Conservation (phyloP, 1,284 basidiomycete genomes). For the Athelia psychrophila region DNA sequence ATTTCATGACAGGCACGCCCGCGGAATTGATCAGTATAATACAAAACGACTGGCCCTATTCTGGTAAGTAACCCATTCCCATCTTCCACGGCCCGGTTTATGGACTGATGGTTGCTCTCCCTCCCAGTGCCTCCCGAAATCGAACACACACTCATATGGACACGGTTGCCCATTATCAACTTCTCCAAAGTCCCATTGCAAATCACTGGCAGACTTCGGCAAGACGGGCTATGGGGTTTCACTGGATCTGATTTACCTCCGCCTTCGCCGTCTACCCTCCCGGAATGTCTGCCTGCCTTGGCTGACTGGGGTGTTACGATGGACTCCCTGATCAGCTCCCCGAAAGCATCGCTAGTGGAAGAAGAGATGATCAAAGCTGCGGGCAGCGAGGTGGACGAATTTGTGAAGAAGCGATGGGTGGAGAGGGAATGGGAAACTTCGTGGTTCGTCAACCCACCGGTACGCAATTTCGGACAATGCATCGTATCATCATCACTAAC, state of each 20-base stretch:
- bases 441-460: conserved; percentile 85
- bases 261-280: conserved; percentile 61
- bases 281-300: conserved; percentile 54
- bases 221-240: conserved; percentile 78
- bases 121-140: conserved; percentile 63
- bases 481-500: background rate
- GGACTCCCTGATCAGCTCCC: conserved; percentile 52
- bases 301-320: conserved; percentile 67
- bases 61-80: conserved; percentile 41
- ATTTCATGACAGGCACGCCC: conserved; percentile 65
- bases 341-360: conserved; percentile 48
- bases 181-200: conserved; percentile 40
- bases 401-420: conserved; percentile 61
- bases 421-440: conserved; percentile 77
- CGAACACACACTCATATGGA: conserved; percentile 78
- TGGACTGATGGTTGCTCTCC: background rate
- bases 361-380: conserved; percentile 46
- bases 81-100: background rate
- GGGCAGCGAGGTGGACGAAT: conserved; percentile 56
- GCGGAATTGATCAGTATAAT: conserved; percentile 64
- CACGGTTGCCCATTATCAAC: conserved; percentile 66
- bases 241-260: conserved; percentile 58
- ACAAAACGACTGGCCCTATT: conserved; percentile 84
- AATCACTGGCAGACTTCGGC: conserved; percentile 51
- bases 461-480: conserved; percentile 30